Evolutionary conservation across 2,329 filamentous ascomycete species (phyloP).

Genomic region (Gnomoniopsis smithogilvyi): DNA sequence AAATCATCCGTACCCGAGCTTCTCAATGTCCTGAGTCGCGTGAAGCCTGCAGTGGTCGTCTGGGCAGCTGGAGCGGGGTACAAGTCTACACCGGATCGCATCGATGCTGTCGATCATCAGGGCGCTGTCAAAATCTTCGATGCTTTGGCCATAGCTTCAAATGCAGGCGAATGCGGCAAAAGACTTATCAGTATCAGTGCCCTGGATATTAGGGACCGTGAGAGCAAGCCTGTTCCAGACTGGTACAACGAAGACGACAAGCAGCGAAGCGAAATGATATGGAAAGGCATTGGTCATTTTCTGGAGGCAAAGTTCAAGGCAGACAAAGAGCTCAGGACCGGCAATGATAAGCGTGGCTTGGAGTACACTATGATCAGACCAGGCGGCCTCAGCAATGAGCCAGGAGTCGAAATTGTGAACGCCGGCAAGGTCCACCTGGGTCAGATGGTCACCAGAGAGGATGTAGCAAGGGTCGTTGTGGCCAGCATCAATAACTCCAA

Average conservation of each 20-base stretch:
- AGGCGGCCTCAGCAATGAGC: constrained; percentile 35
- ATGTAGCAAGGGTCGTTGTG: constrained; percentile 41
- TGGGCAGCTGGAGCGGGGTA: constrained; percentile 30
- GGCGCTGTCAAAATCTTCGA: constrained; percentile 44
- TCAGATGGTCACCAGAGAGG: constrained; percentile 36
- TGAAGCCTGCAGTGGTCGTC: constrained; percentile 29
- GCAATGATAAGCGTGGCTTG: constrained; percentile 34
- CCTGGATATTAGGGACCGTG: constrained; percentile 39
- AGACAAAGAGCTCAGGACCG: constrained; percentile 34
- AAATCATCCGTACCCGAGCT: constrained; percentile 34
- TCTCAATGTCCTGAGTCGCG: constrained; percentile 30
- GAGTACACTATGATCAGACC: constrained; percentile 44
- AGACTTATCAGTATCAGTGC: constrained; percentile 45
- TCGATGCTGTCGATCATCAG: constrained; percentile 40
- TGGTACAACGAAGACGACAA: constrained; percentile 40
- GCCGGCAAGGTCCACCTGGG: constrained; percentile 39
- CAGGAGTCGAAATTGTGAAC: constrained; percentile 33
- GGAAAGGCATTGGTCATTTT: constrained; percentile 36
- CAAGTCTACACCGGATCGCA: constrained; percentile 35
- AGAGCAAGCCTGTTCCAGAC: constrained; percentile 32
- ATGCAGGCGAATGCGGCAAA: constrained; percentile 31
- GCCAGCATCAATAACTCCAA: constrained; percentile 36
- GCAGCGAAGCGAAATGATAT: constrained; percentile 32
- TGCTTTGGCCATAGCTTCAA: constrained; percentile 33
- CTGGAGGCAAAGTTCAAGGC: constrained; percentile 40